phyloP scores from a whole-genome alignment of 2,329 filamentous ascomycete genomes.

The Trichoderma sp. region DNA sequence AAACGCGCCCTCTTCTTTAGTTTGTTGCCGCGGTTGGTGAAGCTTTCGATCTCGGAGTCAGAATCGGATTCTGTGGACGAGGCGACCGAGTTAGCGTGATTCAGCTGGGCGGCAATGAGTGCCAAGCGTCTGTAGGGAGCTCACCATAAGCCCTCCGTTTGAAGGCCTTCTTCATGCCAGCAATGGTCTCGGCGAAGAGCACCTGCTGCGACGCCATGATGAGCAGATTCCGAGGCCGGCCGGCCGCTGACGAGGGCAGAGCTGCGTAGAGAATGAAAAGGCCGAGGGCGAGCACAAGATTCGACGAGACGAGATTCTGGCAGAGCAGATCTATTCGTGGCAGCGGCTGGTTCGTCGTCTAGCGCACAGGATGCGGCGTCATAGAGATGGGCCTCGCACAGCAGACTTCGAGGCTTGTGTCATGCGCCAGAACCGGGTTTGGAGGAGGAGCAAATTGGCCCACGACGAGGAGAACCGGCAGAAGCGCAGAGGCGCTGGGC shows the following conservation, averaged over 20 bases:
- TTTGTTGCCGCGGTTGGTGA: conserved; percentile 77
- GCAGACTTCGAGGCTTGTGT: conserved; percentile 6
- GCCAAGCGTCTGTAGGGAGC: conserved; percentile 22
- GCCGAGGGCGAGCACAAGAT: not conserved
- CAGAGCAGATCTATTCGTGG: not conserved
- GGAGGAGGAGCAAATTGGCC: conserved; percentile 25
- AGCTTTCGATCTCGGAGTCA: conserved; percentile 70
- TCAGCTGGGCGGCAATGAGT: conserved; percentile 2
- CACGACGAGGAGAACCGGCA: conserved; percentile 24
- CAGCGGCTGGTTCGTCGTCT: not conserved
- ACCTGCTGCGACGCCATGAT: conserved; percentile 59
- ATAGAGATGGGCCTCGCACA: conserved; percentile 2
- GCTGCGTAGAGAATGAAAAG: not conserved
- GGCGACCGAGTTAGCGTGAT: conserved; percentile 12
- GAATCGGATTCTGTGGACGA: conserved; percentile 70
- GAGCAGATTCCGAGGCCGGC: conserved; percentile 25
- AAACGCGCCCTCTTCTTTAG: conserved; percentile 76
- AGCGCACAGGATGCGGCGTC: conserved; percentile 8
- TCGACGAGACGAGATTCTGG: not conserved
- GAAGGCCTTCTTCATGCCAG: conserved; percentile 69
- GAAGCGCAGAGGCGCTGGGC: conserved; percentile 26
- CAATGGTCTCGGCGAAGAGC: conserved; percentile 67
- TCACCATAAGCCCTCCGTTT: conserved; percentile 67
- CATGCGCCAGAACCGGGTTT: conserved; percentile 7
- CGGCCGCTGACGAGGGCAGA: conserved; percentile 20